Conservation (phyloP, 345 rosid genomes). For the Capsella bursapastoris region DNA sequence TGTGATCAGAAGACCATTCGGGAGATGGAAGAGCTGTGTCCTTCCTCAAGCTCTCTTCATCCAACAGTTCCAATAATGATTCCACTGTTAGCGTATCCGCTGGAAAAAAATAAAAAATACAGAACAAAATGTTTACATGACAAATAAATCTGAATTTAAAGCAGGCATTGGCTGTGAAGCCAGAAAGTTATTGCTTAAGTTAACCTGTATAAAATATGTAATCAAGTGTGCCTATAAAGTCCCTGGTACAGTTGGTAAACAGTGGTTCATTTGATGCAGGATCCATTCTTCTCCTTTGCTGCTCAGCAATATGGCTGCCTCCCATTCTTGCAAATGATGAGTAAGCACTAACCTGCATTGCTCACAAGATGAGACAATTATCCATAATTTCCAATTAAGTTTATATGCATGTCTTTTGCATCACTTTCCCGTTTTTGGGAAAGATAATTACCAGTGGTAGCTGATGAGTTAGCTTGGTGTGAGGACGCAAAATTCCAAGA, state of each 20-base stretch:
- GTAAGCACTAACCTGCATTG: slow-evolving; percentile 95
- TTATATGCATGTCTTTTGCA: neutral
- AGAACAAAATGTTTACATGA: slow-evolving; percentile 13
- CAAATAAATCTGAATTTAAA: slow-evolving; percentile 11
- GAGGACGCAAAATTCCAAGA: slow-evolving; percentile 83
- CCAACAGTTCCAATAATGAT: slow-evolving; percentile 95
- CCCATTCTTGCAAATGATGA: slow-evolving; percentile 84
- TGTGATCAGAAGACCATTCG: slow-evolving; percentile 99
- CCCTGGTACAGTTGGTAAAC: slow-evolving; percentile 95
- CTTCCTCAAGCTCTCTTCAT: slow-evolving; percentile 96
- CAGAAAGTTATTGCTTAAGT: neutral
- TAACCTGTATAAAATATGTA: slow-evolving; percentile 97
- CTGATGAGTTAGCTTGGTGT: slow-evolving; percentile 86
- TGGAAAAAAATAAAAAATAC: slow-evolving; percentile 37
- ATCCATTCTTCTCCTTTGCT: slow-evolving; percentile 90
- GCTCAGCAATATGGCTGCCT: slow-evolving; percentile 62
- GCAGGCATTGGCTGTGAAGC: slow-evolving; percentile 6
- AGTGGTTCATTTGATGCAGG: slow-evolving; percentile 85
- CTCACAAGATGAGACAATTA: slow-evolving; percentile 11
- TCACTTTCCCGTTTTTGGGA: neutral
- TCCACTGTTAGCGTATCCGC: slow-evolving; percentile 93
- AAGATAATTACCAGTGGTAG: slow-evolving; percentile 74
- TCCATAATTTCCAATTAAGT: slow-evolving; percentile 7
- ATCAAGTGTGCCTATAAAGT: slow-evolving; percentile 89
- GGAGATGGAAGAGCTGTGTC: slow-evolving; percentile 99